A percentile compares a stretch with the other conserved stretches of the same genome.
Evolutionary conservation across 306 rosid species (phyloP).

Genomic region (Sicyos baderoa): DNA sequence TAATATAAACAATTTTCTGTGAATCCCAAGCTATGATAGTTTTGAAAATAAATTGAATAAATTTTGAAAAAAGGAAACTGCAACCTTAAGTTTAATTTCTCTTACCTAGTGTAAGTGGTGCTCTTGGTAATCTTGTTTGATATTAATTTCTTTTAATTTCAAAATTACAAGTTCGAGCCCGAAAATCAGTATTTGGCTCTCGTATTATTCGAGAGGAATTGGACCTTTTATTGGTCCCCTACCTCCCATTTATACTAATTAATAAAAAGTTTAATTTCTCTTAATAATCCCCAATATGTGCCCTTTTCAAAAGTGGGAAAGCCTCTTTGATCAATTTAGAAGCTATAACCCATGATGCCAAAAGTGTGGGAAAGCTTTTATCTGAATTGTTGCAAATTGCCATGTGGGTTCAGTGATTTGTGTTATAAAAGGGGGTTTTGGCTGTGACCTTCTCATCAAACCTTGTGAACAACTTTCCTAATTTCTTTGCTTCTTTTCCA

Average conservation of each 20-base stretch:
- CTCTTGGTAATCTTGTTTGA: too few species aligned
- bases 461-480: neutral
- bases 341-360: conserved; percentile 3
- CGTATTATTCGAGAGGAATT: too few species aligned
- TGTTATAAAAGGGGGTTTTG: conserved; percentile 2
- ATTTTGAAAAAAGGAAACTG: neutral
- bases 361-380: neutral
- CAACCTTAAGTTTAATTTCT: neutral
- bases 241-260: too few species aligned
- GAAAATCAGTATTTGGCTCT: too few species aligned
- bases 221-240: too few species aligned
- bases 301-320: neutral
- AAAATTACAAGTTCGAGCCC: too few species aligned
- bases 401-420: neutral
- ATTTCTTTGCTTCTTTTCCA: neutral
- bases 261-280: neutral
- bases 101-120: too few species aligned
- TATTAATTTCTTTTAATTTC: too few species aligned
- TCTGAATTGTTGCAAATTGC: conserved; percentile 7
- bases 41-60: neutral
- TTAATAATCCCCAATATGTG: neutral
- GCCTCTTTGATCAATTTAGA: neutral
- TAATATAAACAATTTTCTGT: neutral
- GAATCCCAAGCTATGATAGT: neutral
- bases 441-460: neutral